Percentiles rank a stretch among this genome's conserved stretches.
phyloP scores from a whole-genome alignment of 2,329 filamentous ascomycete species.

The Chaetomium strumarium region DNA sequence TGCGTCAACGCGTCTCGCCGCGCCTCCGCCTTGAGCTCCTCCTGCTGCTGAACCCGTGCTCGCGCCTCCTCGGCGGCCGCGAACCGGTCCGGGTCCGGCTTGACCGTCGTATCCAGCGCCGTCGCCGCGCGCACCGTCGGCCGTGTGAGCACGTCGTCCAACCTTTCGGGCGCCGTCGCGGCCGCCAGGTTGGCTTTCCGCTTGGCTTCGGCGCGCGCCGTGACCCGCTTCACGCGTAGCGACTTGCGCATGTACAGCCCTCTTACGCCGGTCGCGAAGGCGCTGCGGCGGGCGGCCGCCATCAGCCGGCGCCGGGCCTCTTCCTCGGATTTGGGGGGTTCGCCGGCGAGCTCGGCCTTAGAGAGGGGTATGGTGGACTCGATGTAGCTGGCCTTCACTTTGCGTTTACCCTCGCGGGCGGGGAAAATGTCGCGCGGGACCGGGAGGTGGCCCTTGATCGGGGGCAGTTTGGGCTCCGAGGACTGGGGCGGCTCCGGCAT shows the following conservation, averaged over 20 bases:
- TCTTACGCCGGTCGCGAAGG: conserved; percentile 64
- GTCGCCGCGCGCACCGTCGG: conserved; percentile 55
- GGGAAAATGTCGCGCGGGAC: conserved; percentile 77
- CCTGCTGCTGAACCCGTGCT: conserved; percentile 37
- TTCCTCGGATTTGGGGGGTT: conserved; percentile 32
- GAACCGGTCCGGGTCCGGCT: conserved; percentile 59
- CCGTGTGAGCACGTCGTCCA: conserved; percentile 72
- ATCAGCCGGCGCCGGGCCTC: conserved; percentile 65
- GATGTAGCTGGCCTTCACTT: conserved; percentile 57
- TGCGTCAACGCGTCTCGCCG: conserved; percentile 71
- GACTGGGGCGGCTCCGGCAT: conserved; percentile 73
- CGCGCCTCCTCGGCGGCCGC: conserved; percentile 43
- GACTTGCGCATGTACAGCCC: conserved; percentile 64
- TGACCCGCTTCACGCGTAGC: conserved; percentile 29
- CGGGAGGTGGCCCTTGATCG: conserved; percentile 73
- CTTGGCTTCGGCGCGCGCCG: conserved; percentile 36
- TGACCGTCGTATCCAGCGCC: conserved; percentile 42
- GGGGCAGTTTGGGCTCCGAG: conserved; percentile 40
- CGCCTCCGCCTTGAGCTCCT: conserved; percentile 48
- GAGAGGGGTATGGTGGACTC: conserved; percentile 53
- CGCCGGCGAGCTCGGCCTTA: conserved; percentile 31
- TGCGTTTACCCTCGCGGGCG: conserved; percentile 46
- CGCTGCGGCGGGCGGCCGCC: conserved; percentile 64
- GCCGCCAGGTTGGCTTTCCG: conserved; percentile 42
- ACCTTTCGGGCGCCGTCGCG: conserved; percentile 59